phyloP scores from a whole-genome alignment of 1,284 basidiomycete species.

The Naganishia cerealis region DNA sequence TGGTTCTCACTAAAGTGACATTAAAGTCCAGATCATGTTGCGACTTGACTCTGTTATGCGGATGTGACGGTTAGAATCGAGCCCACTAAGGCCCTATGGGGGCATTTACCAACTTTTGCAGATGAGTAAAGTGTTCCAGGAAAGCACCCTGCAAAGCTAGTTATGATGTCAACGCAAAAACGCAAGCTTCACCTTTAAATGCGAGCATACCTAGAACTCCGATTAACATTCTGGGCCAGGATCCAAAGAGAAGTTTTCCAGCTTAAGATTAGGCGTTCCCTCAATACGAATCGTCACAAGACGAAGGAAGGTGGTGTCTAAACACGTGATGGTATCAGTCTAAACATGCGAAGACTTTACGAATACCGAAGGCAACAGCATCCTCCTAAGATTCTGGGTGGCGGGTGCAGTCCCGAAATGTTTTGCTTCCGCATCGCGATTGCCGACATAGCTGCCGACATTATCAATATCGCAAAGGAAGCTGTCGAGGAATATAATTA shows the following conservation, averaged over 20 bases:
- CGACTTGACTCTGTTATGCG: conserved; percentile 55
- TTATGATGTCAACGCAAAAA: neutral
- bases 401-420: neutral
- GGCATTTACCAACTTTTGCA: conserved; percentile 43
- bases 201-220: conserved; percentile 42
- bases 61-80: conserved; percentile 2
- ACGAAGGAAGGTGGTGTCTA: no score
- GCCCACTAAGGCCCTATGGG: conserved; percentile 18
- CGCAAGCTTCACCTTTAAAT: neutral
- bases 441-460: neutral
- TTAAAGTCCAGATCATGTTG: conserved; percentile 44
- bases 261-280: neutral
- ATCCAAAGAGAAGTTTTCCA: neutral
- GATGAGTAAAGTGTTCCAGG: conserved; percentile 67
- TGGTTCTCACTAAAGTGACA: conserved; percentile 68
- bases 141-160: conserved; percentile 89
- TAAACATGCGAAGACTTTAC: neutral
- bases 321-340: neutral
- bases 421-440: conserved; percentile 4
- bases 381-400: neutral
- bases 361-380: neutral
- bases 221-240: conserved; percentile 31
- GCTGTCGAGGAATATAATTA: neutral
- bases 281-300: neutral
- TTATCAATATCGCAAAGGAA: neutral